A percentile compares a stretch with the other conserved stretches of the same genome.
These are phyloP conservation scores for Penicillium sp. DNA, from an alignment of 2,329 filamentous ascomycete species.

Conservation along the genomic window DNA sequence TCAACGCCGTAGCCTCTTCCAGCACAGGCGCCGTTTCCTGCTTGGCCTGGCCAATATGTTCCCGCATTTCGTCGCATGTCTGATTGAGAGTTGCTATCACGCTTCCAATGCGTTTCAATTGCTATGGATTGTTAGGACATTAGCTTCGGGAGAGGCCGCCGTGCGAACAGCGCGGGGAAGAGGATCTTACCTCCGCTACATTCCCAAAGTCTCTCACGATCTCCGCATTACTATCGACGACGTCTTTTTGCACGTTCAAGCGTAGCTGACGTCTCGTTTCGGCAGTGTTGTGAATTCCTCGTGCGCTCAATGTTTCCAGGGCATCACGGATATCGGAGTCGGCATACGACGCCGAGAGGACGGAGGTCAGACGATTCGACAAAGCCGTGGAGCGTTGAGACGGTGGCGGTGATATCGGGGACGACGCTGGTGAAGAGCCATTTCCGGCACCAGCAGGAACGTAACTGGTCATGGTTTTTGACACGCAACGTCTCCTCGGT, in stretches of 20 bases:
- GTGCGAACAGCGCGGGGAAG: conserved; percentile 7
- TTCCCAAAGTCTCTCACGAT: conserved; percentile 85
- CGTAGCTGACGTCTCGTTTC: conserved; percentile 78
- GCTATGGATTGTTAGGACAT: conserved; percentile 53
- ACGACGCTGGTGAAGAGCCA: conserved; percentile 29
- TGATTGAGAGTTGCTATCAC: conserved; percentile 78
- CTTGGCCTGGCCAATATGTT: conserved; percentile 73
- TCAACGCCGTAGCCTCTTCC: conserved; percentile 72
- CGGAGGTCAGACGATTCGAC: conserved; percentile 76
- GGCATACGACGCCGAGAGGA: conserved; percentile 89
- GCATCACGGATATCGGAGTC: conserved; percentile 90
- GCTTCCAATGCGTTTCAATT: conserved; percentile 80
- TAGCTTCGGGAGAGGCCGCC: conserved; percentile 7
- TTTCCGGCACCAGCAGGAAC: conserved; percentile 30
- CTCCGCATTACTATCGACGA: conserved; percentile 88
- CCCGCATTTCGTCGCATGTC: conserved; percentile 78
- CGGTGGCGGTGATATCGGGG: conserved; percentile 33
- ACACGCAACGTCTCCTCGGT: conserved; percentile 4
- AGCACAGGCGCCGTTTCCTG: conserved; percentile 72
- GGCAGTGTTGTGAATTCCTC: conserved; percentile 70
- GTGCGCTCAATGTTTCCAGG: conserved; percentile 72
- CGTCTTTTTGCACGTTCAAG: conserved; percentile 83
- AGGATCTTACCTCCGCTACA: conserved; percentile 72
- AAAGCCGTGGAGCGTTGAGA: conserved; percentile 62
- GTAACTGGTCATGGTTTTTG: conserved; percentile 38